These are phyloP conservation scores for Metarhizium robertsii DNA, from an alignment of 2,329 filamentous ascomycete genomes.

Conservation along the genomic window DNA sequence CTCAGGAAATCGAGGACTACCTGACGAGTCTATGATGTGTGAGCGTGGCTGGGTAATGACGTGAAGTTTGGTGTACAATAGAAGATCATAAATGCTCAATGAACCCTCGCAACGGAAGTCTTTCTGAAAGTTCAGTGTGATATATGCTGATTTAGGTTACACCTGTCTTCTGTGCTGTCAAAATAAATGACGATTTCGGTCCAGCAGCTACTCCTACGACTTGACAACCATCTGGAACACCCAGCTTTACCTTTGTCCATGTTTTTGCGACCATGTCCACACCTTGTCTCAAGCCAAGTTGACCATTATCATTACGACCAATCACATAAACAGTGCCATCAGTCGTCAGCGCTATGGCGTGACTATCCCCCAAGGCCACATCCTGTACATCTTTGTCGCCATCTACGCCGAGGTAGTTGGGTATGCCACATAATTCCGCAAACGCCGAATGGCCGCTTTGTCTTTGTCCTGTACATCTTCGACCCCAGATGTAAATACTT, in stretches of 20 bases:
- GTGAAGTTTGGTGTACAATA: constrained; percentile 35
- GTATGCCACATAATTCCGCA: constrained; percentile 19
- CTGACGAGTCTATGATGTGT: constrained; percentile 81
- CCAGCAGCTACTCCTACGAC: constrained; percentile 38
- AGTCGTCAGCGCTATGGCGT: constrained; percentile 46
- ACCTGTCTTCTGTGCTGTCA: constrained; percentile 17
- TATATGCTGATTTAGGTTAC: neutral
- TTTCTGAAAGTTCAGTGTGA: neutral
- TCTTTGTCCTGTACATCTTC: constrained; percentile 12
- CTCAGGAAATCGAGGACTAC: constrained; percentile 99
- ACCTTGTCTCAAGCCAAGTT: constrained; percentile 38
- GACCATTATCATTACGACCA: constrained; percentile 49
- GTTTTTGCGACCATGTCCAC: constrained; percentile 10
- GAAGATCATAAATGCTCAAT: constrained; percentile 30
- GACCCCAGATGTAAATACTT: constrained; percentile 55
- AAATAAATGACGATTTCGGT: constrained; percentile 38
- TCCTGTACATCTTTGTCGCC: constrained; percentile 43
- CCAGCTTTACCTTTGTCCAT: constrained; percentile 29
- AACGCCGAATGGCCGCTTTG: constrained; percentile 15
- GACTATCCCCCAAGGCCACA: constrained; percentile 47
- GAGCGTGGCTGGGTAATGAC: constrained; percentile 13
- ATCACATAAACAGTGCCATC: constrained; percentile 42
- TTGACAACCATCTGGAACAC: constrained; percentile 14
- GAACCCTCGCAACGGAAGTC: constrained; percentile 9
- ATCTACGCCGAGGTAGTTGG: constrained; percentile 36